A percentile compares a stretch with the other conserved stretches of the same genome.
phyloP scores from a whole-genome alignment of 139 green algal species.

The Ettlia oleoabundans region DNA sequence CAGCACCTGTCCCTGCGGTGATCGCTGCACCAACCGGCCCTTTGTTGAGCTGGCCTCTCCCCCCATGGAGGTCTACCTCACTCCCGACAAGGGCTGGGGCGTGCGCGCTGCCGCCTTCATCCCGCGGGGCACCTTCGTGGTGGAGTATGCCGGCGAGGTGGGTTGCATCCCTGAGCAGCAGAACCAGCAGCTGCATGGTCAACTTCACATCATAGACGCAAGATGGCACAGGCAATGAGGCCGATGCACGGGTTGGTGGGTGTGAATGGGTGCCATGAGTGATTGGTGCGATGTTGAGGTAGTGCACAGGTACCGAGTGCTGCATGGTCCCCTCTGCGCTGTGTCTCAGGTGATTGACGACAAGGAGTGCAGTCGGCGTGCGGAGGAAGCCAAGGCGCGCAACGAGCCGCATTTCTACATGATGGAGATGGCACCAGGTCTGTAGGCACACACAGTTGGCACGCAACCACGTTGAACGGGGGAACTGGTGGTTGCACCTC shows the following conservation, averaged over 20 bases:
- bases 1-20: slow-evolving; percentile 76
- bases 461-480: too few species aligned
- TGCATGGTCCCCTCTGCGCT: not conserved
- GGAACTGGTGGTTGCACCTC: too few species aligned
- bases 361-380: slow-evolving; percentile 63
- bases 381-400: slow-evolving; percentile 61
- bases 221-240: too few species aligned
- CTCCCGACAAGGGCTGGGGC: slow-evolving; percentile 75
- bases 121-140: slow-evolving; percentile 70
- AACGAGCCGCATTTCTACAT: slow-evolving; percentile 86
- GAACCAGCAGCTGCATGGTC: too few species aligned
- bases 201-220: too few species aligned
- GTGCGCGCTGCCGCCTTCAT: slow-evolving; percentile 66
- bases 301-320: not conserved
- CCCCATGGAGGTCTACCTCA: slow-evolving; percentile 77
- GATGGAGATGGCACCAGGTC: slow-evolving; percentile 79
- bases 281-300: too few species aligned
- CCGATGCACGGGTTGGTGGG: too few species aligned
- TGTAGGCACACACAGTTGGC: too few species aligned
- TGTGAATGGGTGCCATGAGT: too few species aligned
- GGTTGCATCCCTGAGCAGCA: not conserved
- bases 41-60: slow-evolving; percentile 75
- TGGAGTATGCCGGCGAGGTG: slow-evolving; percentile 88
- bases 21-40: slow-evolving; percentile 78
- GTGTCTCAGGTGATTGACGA: slow-evolving; percentile 57